Evolutionary conservation across 78 protist genomes (phyloP).

Genomic region (Planoprotostelium fungivorum): DNA sequence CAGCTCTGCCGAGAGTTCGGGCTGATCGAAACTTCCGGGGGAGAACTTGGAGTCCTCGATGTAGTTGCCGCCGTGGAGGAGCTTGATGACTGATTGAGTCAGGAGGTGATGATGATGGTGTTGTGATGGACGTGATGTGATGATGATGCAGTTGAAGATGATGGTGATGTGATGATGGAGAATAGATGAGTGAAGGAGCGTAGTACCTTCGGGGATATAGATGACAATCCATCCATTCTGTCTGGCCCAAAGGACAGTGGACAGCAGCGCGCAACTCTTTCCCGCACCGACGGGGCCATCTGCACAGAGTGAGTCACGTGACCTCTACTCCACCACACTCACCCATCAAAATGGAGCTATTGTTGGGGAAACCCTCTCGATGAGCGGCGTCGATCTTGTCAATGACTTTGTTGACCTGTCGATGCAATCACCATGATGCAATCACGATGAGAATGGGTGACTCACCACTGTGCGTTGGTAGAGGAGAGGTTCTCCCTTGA

Average conservation of each 20-base stretch:
- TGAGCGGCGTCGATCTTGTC: background rate
- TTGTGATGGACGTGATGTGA: no score
- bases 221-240: slow-evolving; percentile 58
- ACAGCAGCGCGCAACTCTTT: slow-evolving; percentile 19
- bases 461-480: no score
- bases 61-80: background rate
- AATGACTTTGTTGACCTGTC: no score
- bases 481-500: no score
- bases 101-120: no score
- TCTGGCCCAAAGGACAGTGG: slow-evolving; percentile 42
- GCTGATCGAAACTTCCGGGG: background rate
- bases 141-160: no score
- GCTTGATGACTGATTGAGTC: background rate
- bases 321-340: slow-evolving; percentile 3
- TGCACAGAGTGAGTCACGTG: slow-evolving; percentile 14
- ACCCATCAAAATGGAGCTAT: background rate
- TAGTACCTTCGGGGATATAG: slow-evolving; percentile 27
- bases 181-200: background rate
- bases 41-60: background rate
- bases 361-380: background rate
- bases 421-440: no score
- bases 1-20: background rate
- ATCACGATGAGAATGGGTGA: no score
- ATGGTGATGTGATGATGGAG: no score
- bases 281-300: slow-evolving; percentile 45